Percentiles rank a stretch among this genome's conserved stretches.
These are phyloP conservation scores for Penicillium nucicola DNA, from an alignment of 495 filamentous ascomycete genomes.

Conservation along the genomic window DNA sequence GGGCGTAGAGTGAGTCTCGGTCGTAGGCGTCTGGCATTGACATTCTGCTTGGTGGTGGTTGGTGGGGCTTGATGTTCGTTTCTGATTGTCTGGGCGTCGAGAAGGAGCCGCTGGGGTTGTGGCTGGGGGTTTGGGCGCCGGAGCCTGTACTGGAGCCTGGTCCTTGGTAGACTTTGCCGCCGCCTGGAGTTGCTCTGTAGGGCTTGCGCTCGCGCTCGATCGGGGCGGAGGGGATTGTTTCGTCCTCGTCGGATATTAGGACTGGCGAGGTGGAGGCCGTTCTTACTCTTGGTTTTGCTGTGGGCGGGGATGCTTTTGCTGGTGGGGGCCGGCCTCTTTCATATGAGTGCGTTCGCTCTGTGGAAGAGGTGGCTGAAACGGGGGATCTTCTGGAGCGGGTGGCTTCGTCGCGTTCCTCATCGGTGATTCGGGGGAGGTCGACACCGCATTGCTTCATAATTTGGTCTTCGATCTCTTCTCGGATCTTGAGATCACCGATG, in stretches of 20 bases:
- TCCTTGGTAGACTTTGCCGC: conserved; percentile 53
- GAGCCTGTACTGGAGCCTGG: not conserved
- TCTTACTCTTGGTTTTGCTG: not conserved
- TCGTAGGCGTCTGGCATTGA: conserved; percentile 15
- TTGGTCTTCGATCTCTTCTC: conserved; percentile 42
- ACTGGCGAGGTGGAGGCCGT: conserved; percentile 26
- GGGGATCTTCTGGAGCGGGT: conserved; percentile 16
- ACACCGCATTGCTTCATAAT: conserved; percentile 48
- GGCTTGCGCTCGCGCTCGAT: conserved; percentile 64
- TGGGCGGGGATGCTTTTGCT: conserved; percentile 1
- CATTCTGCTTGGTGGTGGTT: not conserved
- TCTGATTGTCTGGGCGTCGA: conserved; percentile 27
- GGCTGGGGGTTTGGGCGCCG: not conserved
- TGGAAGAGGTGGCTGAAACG: conserved; percentile 13
- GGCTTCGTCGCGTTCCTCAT: conserved; percentile 35
- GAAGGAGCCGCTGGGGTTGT: conserved; percentile 28
- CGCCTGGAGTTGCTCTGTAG: conserved; percentile 53
- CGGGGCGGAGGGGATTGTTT: conserved; percentile 37
- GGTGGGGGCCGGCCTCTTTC: conserved; percentile 56
- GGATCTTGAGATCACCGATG: conserved; percentile 28
- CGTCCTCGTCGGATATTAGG: conserved; percentile 46
- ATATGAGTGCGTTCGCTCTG: conserved; percentile 26
- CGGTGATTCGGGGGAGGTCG: conserved; percentile 42
- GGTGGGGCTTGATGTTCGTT: conserved; percentile 2
- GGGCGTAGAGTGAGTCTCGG: conserved; percentile 24